These are phyloP conservation scores for Saccharomycopsis sp. DNA, from an alignment of 805 yeast species.

Conservation along the genomic window DNA sequence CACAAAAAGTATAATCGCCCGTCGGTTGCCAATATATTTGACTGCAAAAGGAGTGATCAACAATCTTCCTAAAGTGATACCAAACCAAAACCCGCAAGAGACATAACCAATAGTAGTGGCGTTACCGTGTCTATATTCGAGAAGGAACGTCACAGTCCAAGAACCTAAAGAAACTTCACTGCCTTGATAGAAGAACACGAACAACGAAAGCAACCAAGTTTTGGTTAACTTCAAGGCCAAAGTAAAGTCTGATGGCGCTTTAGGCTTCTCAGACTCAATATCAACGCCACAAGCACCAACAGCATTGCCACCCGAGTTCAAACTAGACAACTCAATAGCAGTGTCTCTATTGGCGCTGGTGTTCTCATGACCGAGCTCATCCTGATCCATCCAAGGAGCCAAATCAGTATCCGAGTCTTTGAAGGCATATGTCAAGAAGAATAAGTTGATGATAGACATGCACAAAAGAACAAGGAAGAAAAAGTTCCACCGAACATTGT, in stretches of 20 bases:
- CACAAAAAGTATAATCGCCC: constrained; percentile 35
- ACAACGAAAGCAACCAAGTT: constrained; percentile 48
- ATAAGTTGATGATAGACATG: constrained; percentile 30
- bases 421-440: constrained; percentile 37
- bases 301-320: background rate
- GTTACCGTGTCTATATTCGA: constrained; percentile 43
- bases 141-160: constrained; percentile 56
- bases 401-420: constrained; percentile 39
- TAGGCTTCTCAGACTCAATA: background rate
- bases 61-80: constrained; percentile 52
- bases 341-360: background rate
- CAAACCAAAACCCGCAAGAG: constrained; percentile 62
- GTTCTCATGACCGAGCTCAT: constrained; percentile 19
- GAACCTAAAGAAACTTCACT: constrained; percentile 58
- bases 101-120: constrained; percentile 43
- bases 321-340: background rate
- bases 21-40: constrained; percentile 36
- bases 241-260: constrained; percentile 10
- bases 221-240: constrained; percentile 34
- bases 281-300: background rate
- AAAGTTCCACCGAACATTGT: constrained; percentile 47
- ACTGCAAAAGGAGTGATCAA: constrained; percentile 37
- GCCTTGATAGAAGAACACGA: constrained; percentile 56
- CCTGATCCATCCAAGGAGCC: constrained; percentile 28
- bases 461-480: constrained; percentile 50